Evolutionary conservation across 163 green algal species (phyloP).

Genomic region (Scenedesmus sp.): DNA sequence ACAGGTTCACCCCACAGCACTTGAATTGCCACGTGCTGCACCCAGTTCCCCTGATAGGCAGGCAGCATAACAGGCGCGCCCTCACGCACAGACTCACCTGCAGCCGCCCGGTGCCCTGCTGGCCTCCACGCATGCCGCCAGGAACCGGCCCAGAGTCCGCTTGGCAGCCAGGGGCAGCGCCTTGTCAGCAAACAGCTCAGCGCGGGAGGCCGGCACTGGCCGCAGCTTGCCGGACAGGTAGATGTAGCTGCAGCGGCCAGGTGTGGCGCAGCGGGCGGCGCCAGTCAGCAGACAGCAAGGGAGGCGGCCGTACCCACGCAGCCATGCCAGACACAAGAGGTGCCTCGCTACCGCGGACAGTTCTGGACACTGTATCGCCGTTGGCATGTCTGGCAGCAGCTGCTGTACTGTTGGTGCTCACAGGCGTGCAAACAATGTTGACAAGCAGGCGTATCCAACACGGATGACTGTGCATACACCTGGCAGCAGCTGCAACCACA

Average conservation of each 20-base stretch:
- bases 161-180: slow-evolving; percentile 66
- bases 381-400: neutral
- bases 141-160: slow-evolving; percentile 65
- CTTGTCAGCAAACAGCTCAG: slow-evolving; percentile 71
- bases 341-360: neutral
- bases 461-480: too few relatives aligned
- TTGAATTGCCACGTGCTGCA: too few relatives aligned
- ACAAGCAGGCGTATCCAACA: too few relatives aligned
- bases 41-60: too few relatives aligned
- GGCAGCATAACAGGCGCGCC: too few relatives aligned
- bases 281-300: neutral
- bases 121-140: slow-evolving; percentile 61
- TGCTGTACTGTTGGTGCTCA: neutral
- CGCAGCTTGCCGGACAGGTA: slow-evolving; percentile 43
- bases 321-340: neutral
- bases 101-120: slow-evolving; percentile 56
- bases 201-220: slow-evolving; percentile 60
- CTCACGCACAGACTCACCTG: slow-evolving; percentile 44
- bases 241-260: slow-evolving; percentile 60
- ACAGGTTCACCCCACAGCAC: too few relatives aligned
- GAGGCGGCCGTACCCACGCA: neutral
- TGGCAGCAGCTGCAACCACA: too few relatives aligned
- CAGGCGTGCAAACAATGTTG: too few relatives aligned
- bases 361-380: too few relatives aligned
- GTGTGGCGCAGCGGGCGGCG: neutral